phyloP scores from a whole-genome alignment of 495 filamentous ascomycete genomes.

The Annulohypoxylon maeteangense region DNA sequence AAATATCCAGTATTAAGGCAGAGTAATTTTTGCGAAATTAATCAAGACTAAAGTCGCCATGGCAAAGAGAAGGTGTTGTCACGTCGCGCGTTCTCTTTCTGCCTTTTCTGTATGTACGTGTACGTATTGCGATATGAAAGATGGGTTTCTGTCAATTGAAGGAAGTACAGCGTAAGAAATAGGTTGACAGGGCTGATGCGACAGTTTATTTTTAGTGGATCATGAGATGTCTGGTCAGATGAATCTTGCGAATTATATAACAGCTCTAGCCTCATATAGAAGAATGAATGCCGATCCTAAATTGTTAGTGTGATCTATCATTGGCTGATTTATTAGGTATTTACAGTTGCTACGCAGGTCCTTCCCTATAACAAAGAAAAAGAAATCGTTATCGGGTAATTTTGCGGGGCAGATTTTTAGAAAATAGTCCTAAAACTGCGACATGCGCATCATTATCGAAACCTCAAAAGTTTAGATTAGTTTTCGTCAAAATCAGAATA shows the following conservation, averaged over 20 bases:
- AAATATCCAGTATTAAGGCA: constrained; percentile 20
- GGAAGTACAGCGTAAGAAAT: no score
- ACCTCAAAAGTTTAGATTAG: not conserved
- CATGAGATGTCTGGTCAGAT: not conserved
- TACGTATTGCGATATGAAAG: constrained; percentile 24
- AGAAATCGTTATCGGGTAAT: not conserved
- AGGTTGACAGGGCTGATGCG: constrained; percentile 34
- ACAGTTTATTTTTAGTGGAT: not conserved
- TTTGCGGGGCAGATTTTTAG: constrained; percentile 28
- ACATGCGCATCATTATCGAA: not conserved
- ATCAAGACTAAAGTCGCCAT: constrained; percentile 27
- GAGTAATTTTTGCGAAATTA: constrained; percentile 10
- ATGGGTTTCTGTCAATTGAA: constrained; percentile 16
- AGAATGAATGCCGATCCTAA: not conserved
- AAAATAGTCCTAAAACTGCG: not conserved
- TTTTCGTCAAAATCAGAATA: not conserved
- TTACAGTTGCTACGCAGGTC: constrained; percentile 2
- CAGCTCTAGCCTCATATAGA: not conserved
- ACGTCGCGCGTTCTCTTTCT: constrained; percentile 5
- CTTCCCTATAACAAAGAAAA: not conserved
- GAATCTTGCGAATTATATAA: constrained; percentile 6
- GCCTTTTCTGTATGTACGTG: not conserved
- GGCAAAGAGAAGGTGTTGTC: constrained; percentile 15
- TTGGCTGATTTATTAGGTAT: no score
- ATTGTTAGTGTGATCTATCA: not conserved